Base-by-base conservation (phyloP, 2,329 filamentous ascomycete genomes). In the Elsinoe australis region DNA sequence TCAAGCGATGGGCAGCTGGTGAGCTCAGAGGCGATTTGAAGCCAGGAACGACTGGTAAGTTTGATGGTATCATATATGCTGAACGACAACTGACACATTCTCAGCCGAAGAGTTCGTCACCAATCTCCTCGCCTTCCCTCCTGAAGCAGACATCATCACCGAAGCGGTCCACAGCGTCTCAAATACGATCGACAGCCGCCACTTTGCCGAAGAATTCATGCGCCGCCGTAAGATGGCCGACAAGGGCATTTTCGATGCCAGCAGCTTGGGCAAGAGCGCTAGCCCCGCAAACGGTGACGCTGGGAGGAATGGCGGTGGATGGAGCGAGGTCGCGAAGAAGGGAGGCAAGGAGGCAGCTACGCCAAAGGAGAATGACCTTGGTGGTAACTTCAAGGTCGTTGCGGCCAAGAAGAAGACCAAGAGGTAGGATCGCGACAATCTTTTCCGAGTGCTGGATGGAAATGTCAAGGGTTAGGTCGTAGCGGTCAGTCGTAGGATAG, bases 301-400 rank as follows among this genome's bases (percentile, higher is more conserved):
- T 54, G 66, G 62, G 47, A 58, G 59, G 10, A 59, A 59, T 36
- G 60, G 70, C 54, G 82, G 85, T 49, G 90, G 90, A 15, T 98
- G 92, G 92, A 95, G 77, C 58, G 92, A 96, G 69, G 92, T 98
- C 46, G 92, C 92, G 1, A 96, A 96, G 81, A 95, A 95, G 74
- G 84, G 85, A 18, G 71, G 69, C 42, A 51, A 56, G 57, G 58
- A 61, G 61, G 53, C 24, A 8, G 44, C 44, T 35, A 18, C 5
- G 24, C n/a, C n/a, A 29, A 69, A 64, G 52, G 67, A 61, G 42
- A 67, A 69, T 59, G 59, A 66, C 41, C 62, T 65, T 39, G 63
- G 67, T 34, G 75, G 82, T 7, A 79, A 78, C 42, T 96, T 95
- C 71, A 92, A 92, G 73, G 86, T 96, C 47, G 90, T 96, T 8